These are phyloP conservation scores for Penicillium olsonii DNA, from an alignment of 2,329 filamentous ascomycete genomes.

Conservation along the genomic window DNA sequence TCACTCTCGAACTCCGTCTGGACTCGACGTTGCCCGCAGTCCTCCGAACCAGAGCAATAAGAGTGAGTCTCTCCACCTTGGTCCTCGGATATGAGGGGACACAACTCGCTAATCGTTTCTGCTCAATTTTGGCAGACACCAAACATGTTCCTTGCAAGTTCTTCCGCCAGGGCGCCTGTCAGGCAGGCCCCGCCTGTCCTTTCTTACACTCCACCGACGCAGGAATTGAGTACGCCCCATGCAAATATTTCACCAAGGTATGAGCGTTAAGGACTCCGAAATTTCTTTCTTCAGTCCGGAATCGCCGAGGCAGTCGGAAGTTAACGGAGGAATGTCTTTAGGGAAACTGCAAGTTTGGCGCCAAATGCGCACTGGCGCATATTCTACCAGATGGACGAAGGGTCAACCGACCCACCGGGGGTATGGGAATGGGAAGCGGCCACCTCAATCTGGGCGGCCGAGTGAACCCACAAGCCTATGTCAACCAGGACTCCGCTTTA, in stretches of 20 bases:
- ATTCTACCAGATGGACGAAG: conserved; percentile 90
- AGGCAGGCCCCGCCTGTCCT: conserved; percentile 92
- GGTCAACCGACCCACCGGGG: conserved; percentile 71
- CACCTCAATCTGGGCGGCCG: conserved; percentile 67
- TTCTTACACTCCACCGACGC: conserved; percentile 92
- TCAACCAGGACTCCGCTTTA: conserved; percentile 68
- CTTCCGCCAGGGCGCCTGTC: conserved; percentile 93
- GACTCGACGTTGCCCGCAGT: conserved; percentile 50
- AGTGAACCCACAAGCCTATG: conserved; percentile 64
- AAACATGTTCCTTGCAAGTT: conserved; percentile 99
- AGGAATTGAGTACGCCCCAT: conserved; percentile 79
- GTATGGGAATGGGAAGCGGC: conserved; percentile 53
- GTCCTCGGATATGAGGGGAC: not conserved
- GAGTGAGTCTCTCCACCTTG: conserved; percentile 26
- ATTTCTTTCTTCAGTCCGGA: not conserved
- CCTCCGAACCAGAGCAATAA: conserved; percentile 49
- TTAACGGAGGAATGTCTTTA: conserved; percentile 44
- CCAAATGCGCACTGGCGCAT: conserved; percentile 95
- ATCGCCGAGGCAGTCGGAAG: conserved; percentile 2
- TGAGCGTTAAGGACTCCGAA: conserved; percentile 1
- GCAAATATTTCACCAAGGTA: conserved; percentile 99
- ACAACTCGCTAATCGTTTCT: conserved; percentile 9
- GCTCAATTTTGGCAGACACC: conserved; percentile 65
- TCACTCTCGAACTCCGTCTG: conserved; percentile 44
- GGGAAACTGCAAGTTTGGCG: conserved; percentile 99